These are phyloP conservation scores for Thecamonas trahens DNA, from an alignment of 78 protist genomes.

Conservation along the genomic window DNA sequence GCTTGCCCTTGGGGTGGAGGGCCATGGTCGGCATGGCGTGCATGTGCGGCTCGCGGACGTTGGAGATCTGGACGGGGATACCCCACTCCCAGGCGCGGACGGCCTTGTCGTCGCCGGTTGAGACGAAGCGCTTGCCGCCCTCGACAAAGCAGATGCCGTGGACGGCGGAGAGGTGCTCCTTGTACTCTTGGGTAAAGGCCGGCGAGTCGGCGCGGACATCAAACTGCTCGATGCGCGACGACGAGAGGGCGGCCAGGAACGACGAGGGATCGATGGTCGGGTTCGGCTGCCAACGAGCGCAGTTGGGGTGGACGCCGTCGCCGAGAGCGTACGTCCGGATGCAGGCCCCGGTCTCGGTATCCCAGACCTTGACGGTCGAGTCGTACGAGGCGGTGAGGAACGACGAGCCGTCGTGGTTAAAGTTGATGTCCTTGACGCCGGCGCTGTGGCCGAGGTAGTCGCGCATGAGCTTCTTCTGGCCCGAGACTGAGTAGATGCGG, in stretches of 20 bases:
- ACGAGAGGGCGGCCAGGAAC: background rate
- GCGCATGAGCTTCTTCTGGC: constrained; percentile 46
- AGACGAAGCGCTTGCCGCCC: constrained; percentile 54
- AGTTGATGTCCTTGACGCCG: constrained; percentile 72
- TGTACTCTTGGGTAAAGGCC: constrained; percentile 64
- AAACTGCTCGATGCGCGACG: background rate
- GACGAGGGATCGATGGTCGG: too few species aligned
- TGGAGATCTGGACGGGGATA: constrained; percentile 85
- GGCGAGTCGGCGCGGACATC: constrained; percentile 12
- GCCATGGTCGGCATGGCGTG: constrained; percentile 73
- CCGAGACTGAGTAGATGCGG: constrained; percentile 13
- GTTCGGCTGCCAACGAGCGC: too few species aligned
- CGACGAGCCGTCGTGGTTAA: constrained; percentile 58
- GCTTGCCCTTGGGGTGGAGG: constrained; percentile 75
- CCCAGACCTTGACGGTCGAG: constrained; percentile 75
- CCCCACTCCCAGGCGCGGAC: constrained; percentile 93
- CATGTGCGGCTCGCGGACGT: constrained; percentile 73
- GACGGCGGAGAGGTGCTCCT: constrained; percentile 84
- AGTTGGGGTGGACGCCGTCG: too few species aligned
- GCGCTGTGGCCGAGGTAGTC: constrained; percentile 79
- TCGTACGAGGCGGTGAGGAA: constrained; percentile 78
- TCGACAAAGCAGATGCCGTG: constrained; percentile 90
- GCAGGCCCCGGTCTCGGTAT: constrained; percentile 87
- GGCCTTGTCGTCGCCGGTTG: constrained; percentile 90
- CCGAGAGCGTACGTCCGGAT: too few species aligned